These are phyloP conservation scores for Penicilliopsis zonata DNA, from an alignment of 495 filamentous ascomycete genomes.

Conservation along the genomic window DNA sequence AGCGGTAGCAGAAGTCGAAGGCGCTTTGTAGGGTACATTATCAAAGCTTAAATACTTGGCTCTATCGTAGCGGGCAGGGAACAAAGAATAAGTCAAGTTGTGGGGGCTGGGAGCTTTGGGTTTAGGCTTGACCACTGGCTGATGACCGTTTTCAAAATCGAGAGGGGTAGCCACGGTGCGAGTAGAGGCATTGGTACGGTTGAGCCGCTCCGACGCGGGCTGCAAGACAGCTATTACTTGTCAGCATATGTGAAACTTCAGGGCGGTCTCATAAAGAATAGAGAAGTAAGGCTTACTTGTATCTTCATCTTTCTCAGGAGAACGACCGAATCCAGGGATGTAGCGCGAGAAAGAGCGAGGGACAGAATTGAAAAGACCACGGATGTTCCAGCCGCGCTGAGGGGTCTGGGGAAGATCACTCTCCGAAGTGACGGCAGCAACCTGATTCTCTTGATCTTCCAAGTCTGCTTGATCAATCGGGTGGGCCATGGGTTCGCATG, in stretches of 20 bases:
- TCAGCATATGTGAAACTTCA: slow-evolving; percentile 3
- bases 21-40: too few species aligned
- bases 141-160: too few species aligned
- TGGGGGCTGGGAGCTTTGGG: too few species aligned
- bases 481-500: too few species aligned
- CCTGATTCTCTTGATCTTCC: slow-evolving; percentile 1
- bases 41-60: too few species aligned
- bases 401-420: slow-evolving; percentile 1
- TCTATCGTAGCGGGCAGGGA: too few species aligned
- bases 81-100: too few species aligned
- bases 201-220: slow-evolving; percentile 9
- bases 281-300: slow-evolving; percentile 3
- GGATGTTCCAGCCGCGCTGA: slow-evolving; percentile 12
- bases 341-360: slow-evolving; percentile 13
- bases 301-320: slow-evolving; percentile 4
- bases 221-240: slow-evolving; percentile 1
- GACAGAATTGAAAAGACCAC: slow-evolving; percentile 14
- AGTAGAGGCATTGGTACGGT: too few species aligned
- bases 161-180: too few species aligned
- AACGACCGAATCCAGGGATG: slow-evolving; percentile 10
- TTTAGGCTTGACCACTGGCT: too few species aligned
- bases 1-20: too few species aligned
- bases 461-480: slow-evolving; percentile 4
- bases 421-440: not conserved
- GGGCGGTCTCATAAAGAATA: too few species aligned